A percentile compares a stretch with the other conserved stretches of the same genome.
phyloP scores from a whole-genome alignment of 176 grass and related monocot genomes.

The Puccinellia tenuiflora region DNA sequence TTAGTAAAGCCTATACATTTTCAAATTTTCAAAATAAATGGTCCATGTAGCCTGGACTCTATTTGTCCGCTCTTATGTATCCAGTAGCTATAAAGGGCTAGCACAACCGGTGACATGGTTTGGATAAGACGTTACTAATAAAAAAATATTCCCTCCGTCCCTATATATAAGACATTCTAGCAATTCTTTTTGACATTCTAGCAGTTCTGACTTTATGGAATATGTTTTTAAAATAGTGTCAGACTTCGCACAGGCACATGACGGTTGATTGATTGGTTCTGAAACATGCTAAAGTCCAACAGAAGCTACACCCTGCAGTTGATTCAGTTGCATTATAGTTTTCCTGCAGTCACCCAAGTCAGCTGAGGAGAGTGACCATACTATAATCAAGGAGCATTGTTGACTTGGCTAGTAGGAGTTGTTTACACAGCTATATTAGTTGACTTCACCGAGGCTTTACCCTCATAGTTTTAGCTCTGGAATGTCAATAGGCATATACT shows the following conservation, averaged over 20 bases:
- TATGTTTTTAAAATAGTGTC: neutral
- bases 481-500: slow-evolving; percentile 20
- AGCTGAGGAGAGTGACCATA: neutral
- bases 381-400: neutral
- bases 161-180: too few relatives aligned
- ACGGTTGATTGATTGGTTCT: neutral
- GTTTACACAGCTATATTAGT: slow-evolving; percentile 19
- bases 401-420: slow-evolving; percentile 23
- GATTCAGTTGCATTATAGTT: neutral
- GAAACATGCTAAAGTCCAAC: slow-evolving; percentile 9
- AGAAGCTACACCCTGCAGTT: neutral
- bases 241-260: slow-evolving; percentile 13
- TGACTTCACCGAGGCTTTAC: slow-evolving; percentile 3
- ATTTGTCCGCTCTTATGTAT: too few relatives aligned
- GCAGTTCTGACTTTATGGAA: too few relatives aligned
- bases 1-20: too few relatives aligned
- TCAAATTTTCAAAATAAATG: too few relatives aligned
- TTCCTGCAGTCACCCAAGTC: neutral
- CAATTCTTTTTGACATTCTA: too few relatives aligned
- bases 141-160: too few relatives aligned
- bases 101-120: too few relatives aligned
- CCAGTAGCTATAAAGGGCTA: too few relatives aligned
- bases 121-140: too few relatives aligned
- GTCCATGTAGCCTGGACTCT: too few relatives aligned
- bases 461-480: neutral